Evolutionary conservation across 768 basidiomycete genomes (phyloP).

Genomic region (Auricularia auricula-judae): DNA sequence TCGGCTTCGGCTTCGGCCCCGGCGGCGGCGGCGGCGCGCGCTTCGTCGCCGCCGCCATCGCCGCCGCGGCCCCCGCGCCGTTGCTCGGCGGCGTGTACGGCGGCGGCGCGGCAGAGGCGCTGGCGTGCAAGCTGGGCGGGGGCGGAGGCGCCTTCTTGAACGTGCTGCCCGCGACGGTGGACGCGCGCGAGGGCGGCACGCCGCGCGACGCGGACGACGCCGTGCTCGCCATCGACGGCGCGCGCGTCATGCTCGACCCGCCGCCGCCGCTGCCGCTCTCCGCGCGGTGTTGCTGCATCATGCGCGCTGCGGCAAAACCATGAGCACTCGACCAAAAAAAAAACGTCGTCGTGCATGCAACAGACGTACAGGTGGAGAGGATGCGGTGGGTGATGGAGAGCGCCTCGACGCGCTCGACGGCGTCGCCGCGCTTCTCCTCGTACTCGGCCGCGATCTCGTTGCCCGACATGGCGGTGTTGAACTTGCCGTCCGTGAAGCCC

Average conservation of each 20-base stretch:
- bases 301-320: constrained; percentile 35
- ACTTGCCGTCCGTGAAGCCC: constrained; percentile 67
- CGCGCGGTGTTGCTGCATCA: constrained; percentile 47
- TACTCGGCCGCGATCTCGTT: constrained; percentile 69
- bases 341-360: not conserved
- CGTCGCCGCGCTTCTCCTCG: constrained; percentile 73
- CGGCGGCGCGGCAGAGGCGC: constrained; percentile 38
- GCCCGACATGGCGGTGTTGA: constrained; percentile 53
- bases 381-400: constrained; percentile 76
- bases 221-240: not conserved
- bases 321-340: not conserved
- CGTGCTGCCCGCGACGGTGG: constrained; percentile 5
- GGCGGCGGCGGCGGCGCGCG: constrained; percentile 88
- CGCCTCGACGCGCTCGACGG: constrained; percentile 66
- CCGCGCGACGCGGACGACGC: not conserved
- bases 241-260: not conserved
- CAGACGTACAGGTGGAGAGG: constrained; percentile 66
- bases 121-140: constrained; percentile 27
- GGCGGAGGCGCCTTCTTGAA: constrained; percentile 32
- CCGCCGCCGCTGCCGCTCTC: not conserved
- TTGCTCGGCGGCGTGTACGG: constrained; percentile 27
- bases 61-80: constrained; percentile 15
- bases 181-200: not conserved
- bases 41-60: constrained; percentile 41
- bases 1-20: constrained; percentile 81